Conservation (phyloP, 148 eudicot genomes). For the Arctostaphylos glauca region DNA sequence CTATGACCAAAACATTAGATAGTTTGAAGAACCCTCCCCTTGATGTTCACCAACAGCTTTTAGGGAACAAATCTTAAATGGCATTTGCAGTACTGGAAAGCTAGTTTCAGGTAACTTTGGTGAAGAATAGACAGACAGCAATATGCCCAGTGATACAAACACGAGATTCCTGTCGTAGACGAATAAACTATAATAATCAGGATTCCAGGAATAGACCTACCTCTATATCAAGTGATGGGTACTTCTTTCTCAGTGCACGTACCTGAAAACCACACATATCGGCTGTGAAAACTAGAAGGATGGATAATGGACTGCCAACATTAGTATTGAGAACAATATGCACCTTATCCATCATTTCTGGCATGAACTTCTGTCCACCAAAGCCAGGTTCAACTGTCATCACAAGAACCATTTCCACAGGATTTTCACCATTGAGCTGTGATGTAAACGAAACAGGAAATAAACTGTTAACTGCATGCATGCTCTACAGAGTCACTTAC, state of each 20-base stretch:
- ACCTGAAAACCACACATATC: slow-evolving; percentile 45
- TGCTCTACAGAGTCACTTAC: no score
- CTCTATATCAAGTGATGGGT: slow-evolving; percentile 87
- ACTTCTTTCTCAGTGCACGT: slow-evolving; percentile 59
- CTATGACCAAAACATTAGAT: background rate
- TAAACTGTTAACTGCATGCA: no score
- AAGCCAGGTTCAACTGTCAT: slow-evolving; percentile 98
- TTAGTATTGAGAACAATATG: background rate
- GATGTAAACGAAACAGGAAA: background rate
- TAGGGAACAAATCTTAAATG: background rate
- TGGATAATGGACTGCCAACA: background rate
- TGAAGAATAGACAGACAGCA: background rate
- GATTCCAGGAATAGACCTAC: slow-evolving; percentile 31
- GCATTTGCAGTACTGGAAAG: background rate
- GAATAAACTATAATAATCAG: background rate
- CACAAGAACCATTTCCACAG: slow-evolving; percentile 88
- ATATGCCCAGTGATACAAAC: background rate
- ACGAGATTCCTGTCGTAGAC: background rate
- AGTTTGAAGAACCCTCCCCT: background rate
- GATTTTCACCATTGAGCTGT: slow-evolving; percentile 67
- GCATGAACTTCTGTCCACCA: slow-evolving; percentile 97
- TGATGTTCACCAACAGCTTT: background rate
- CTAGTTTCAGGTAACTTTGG: background rate
- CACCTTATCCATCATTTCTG: slow-evolving; percentile 95
- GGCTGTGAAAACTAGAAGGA: background rate